Evolutionary conservation across 345 rosid species (phyloP), one percentile per base, ranked within the genome.

Genomic region (Eucalyptus microcorys): DNA sequence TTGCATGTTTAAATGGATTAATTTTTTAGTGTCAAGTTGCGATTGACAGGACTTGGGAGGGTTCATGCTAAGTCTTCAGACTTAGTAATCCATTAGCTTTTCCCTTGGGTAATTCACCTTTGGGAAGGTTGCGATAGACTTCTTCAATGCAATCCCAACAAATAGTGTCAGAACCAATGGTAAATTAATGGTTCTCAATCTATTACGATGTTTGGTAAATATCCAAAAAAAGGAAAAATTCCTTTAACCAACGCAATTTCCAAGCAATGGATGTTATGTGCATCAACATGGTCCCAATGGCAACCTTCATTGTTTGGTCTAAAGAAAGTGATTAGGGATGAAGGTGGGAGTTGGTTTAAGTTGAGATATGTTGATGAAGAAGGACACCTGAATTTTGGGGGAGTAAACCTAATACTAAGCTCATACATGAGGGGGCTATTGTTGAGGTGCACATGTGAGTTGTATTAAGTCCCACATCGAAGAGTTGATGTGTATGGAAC

Each of bases 401-500:
- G 27, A 24, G 61, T 2, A 24, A 55, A 55, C 61, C 30, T 55
- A 4, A 55, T 24, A 55, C 13, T 4, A 0, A 55, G 61, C 30
- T 24, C 61, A 55, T 24, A 55, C 12, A 10, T 55, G 30, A 55
- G 30, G 27, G 30, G 30, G 12, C 30, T 55, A 55, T 55, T 55
- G 61, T 55, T 55, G 61, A 55, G 0, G 61, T 55, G 30, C 30
- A 55, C 27, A 55, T 24, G 61, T 55, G 61, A 55, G 61, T 24
- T 55, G 12, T 10, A 1, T 55, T 55, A 55, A 22, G 61, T 55
- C 61, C 30, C 61, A 24, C 61, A 55, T 55, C 0, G 2, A 55
- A 55, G 0, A 55, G 27, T 2, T 22, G 1, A 24, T 55, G 61
- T 3, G 1, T 24, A 24, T 55, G 30, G 5, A 55, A 24, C 0